A percentile compares a stretch with the other conserved stretches of the same genome.
Evolutionary conservation across 805 yeast genomes (phyloP).

Genomic region (Zygosaccharomyces bailii): DNA sequence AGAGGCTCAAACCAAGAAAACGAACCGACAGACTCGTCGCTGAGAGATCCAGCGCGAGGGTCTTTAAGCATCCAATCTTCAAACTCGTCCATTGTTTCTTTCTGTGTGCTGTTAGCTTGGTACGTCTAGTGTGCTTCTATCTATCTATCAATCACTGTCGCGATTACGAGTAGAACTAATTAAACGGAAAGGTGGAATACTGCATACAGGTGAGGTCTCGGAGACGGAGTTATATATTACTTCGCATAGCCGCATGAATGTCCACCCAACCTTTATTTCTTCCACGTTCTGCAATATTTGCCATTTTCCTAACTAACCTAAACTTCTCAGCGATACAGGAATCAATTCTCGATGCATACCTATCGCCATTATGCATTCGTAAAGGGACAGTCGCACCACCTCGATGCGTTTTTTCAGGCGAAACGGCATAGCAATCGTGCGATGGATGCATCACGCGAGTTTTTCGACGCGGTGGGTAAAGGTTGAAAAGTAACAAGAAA

Average conservation of each 20-base stretch:
- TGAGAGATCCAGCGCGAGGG: constrained; percentile 11
- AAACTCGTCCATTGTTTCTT: constrained; percentile 7
- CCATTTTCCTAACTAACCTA: background rate
- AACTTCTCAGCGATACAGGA: constrained; percentile 1
- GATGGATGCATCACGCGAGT: constrained; percentile 7
- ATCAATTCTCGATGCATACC: background rate
- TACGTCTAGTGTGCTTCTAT: background rate
- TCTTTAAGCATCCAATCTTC: constrained; percentile 23
- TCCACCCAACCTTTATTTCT: background rate
- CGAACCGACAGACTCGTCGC: constrained; percentile 13
- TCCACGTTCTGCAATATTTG: background rate
- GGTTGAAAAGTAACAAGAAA: background rate
- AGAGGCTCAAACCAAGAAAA: constrained; percentile 30
- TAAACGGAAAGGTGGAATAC: background rate
- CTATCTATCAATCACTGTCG: no score
- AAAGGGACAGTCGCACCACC: constrained; percentile 6
- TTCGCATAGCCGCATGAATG: background rate
- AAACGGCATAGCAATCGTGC: background rate
- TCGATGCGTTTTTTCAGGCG: background rate
- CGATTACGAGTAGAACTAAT: no score
- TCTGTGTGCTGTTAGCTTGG: background rate
- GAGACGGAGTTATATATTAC: constrained; percentile 1
- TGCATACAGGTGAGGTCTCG: background rate
- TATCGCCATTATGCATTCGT: constrained; percentile 7
- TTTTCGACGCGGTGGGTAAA: constrained; percentile 1